phyloP scores from a whole-genome alignment of 2,329 filamentous ascomycete genomes.

The Venturia asperata region DNA sequence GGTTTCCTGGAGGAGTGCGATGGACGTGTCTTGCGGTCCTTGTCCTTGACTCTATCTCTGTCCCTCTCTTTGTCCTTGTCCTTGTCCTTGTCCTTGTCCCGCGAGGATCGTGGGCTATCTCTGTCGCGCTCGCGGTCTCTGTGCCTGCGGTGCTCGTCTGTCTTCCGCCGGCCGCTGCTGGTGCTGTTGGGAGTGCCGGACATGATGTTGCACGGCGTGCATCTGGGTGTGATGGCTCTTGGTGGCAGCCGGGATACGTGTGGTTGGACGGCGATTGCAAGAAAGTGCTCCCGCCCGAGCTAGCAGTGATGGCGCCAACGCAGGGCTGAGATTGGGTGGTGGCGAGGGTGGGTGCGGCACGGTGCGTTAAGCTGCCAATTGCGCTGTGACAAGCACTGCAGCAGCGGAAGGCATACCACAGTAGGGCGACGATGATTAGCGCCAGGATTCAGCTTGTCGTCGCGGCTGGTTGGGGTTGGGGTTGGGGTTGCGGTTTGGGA shows the following conservation, averaged over 20 bases:
- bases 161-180: conserved; percentile 8
- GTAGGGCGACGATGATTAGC: background rate
- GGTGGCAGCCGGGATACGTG: conserved; percentile 10
- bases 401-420: background rate
- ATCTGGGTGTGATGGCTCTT: conserved; percentile 9
- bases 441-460: background rate
- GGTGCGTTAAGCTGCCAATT: background rate
- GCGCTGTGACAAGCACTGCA: conserved; percentile 6
- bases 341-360: background rate
- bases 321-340: conserved; percentile 10
- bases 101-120: conserved; percentile 19
- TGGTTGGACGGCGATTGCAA: conserved; percentile 6
- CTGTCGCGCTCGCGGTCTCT: conserved; percentile 11
- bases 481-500: too few species aligned
- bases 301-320: conserved; percentile 8
- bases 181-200: conserved; percentile 12
- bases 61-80: conserved; percentile 23
- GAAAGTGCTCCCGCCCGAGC: conserved; percentile 7
- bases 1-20: conserved; percentile 12
- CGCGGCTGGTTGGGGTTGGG: background rate
- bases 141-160: conserved; percentile 9
- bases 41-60: conserved; percentile 17
- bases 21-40: conserved; percentile 12
- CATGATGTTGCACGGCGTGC: conserved; percentile 12
- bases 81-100: conserved; percentile 29